Evolutionary conservation across 768 basidiomycete species (phyloP).

Genomic region (Calvatia gigantea): DNA sequence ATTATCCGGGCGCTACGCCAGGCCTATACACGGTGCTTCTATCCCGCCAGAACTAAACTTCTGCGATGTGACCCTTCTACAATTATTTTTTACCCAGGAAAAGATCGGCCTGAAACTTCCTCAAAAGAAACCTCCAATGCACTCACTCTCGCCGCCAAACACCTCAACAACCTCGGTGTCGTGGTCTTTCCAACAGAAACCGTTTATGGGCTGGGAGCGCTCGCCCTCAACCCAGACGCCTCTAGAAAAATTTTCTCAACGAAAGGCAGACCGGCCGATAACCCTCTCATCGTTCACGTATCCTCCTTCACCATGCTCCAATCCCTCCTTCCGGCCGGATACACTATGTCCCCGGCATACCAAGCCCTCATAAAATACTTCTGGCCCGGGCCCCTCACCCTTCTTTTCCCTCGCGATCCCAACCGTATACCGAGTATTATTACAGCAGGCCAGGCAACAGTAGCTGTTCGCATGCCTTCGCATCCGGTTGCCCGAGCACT

Average conservation of each 20-base stretch:
- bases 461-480: constrained; percentile 91
- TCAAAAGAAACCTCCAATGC: constrained; percentile 49
- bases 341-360: constrained; percentile 63
- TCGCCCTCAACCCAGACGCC: constrained; percentile 65
- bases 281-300: constrained; percentile 96
- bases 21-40: constrained; percentile 22
- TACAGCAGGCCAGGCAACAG: constrained; percentile 75
- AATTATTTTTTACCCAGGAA: constrained; percentile 49
- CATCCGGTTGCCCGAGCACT: constrained; percentile 91
- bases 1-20: constrained; percentile 28
- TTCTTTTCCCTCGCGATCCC: constrained; percentile 79
- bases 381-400: constrained; percentile 94
- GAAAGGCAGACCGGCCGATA: constrained; percentile 92
- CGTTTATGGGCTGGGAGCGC: constrained; percentile 95
- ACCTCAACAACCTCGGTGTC: constrained; percentile 44
- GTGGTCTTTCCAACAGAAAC: constrained; percentile 98
- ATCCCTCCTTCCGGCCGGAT: constrained; percentile 65
- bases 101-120: constrained; percentile 45
- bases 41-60: constrained; percentile 33
- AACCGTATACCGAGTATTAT: constrained; percentile 65
- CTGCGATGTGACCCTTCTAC: constrained; percentile 61
- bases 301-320: constrained; percentile 81
- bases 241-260: constrained; percentile 74
- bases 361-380: constrained; percentile 73
- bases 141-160: constrained; percentile 51